Evolutionary conservation across 2,329 filamentous ascomycete species (phyloP), one percentile per base, ranked within the genome.

Genomic region (Leptographium procerum): DNA sequence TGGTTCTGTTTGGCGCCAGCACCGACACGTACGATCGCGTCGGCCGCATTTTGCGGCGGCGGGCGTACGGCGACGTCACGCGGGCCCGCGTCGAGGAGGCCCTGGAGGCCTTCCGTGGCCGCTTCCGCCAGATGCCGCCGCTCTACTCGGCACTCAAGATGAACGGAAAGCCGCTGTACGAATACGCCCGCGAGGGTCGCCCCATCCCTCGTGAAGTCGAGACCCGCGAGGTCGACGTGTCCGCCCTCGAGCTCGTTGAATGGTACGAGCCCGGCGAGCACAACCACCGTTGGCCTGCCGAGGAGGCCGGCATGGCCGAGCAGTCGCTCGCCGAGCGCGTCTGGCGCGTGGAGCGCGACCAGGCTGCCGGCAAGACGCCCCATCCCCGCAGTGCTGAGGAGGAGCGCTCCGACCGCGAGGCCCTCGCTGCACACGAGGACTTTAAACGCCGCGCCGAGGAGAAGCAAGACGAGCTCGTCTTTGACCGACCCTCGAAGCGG

Each of bases 61-160:
- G 85, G 45, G 77, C 82, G 7, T 94, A 92, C 70, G 84, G 86
- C 57, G 88, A 96, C 68, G 81, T 99, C 60, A 96, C 91, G 8
- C 82, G 80, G 58, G 84, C 88, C 56, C 77, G 80, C 66, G 88
- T 97, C 0, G 88, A 95, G 71, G 80, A 87, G 68, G 88, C 87
- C 19, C 73, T 97, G 59, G 78, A 77, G 6, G 74, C 78, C 61
- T 96, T 96, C 71, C 80, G 85, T 45, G 94, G 94, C 19, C 87
- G 87, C 65, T 90, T 90, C 66, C 85, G 88, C 75, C 94, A 99
- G 75, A 85, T 89, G 64, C 94, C 94, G 43, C 92, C 92, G 7
- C 82, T 99, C 24, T 99, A 91, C 72, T 96, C 90, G 33, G 94
- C 94, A 11, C 77, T 97, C 61, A 91, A 92, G 71, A 89, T 96